A percentile compares a stretch with the other conserved stretches of the same genome.
phyloP scores from a whole-genome alignment of 2,329 filamentous ascomycete genomes.

The Phialocephala sp. region DNA sequence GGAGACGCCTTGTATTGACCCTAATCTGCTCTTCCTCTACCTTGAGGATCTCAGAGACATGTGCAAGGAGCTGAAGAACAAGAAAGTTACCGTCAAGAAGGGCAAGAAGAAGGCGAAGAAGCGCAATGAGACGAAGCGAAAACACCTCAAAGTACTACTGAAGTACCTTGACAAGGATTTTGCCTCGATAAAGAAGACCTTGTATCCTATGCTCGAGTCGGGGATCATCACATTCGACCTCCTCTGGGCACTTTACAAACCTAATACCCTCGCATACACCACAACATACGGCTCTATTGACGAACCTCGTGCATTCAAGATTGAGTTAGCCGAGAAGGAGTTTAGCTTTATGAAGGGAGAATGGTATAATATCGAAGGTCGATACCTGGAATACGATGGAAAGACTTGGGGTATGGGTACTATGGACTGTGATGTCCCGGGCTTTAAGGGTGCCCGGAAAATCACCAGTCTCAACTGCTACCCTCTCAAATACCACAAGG shows the following conservation, averaged over 20 bases:
- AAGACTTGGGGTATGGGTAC: conserved; percentile 81
- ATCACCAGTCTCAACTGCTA: conserved; percentile 81
- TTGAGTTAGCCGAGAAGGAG: conserved; percentile 77
- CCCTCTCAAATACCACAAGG: conserved; percentile 80
- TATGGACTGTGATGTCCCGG: conserved; percentile 70
- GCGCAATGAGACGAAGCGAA: conserved; percentile 61
- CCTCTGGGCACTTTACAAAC: conserved; percentile 88
- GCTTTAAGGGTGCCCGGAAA: conserved; percentile 81
- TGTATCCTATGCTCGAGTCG: conserved; percentile 80
- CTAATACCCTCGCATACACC: conserved; percentile 79
- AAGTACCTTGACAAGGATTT: conserved; percentile 85
- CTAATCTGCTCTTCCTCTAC: conserved; percentile 75
- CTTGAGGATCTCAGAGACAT: conserved; percentile 74
- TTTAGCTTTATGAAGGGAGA: conserved; percentile 71
- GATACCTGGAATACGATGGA: conserved; percentile 87
- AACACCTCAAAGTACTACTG: conserved; percentile 74
- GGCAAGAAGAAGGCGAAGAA: conserved; percentile 66
- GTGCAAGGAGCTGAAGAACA: conserved; percentile 67
- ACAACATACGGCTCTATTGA: conserved; percentile 78
- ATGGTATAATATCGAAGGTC: conserved; percentile 77
- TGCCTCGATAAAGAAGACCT: conserved; percentile 75
- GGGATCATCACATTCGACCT: conserved; percentile 89
- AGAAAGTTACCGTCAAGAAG: conserved; percentile 56
- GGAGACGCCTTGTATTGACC: conserved; percentile 75
- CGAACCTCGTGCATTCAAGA: conserved; percentile 81